phyloP scores from a whole-genome alignment of 2,329 filamentous ascomycete species.

The Colletotrichum shisoi region DNA sequence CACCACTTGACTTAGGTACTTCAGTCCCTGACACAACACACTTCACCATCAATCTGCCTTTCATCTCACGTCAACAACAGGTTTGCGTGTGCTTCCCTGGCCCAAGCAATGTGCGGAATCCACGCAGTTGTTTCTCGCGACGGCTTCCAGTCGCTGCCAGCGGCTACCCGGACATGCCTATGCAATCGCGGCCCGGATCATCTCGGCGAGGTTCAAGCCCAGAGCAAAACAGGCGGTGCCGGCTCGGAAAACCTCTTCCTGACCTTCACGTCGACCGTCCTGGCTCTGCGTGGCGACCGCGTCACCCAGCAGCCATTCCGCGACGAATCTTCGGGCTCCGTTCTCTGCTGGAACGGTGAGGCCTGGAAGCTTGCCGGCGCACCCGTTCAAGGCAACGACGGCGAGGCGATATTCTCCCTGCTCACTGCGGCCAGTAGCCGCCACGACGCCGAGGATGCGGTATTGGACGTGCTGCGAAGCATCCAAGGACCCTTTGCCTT shows the following conservation, averaged over 20 bases:
- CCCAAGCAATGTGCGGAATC: conserved; percentile 67
- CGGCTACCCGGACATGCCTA: conserved; percentile 56
- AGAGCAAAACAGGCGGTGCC: conserved; percentile 44
- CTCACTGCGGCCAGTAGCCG: conserved; percentile 58
- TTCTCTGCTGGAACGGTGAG: conserved; percentile 97
- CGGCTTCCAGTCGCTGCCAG: conserved; percentile 46
- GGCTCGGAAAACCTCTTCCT: conserved; percentile 54
- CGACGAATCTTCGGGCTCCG: conserved; percentile 63
- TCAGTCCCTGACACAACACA: no score
- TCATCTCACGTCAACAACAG: no score
- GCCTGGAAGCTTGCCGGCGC: conserved; percentile 77
- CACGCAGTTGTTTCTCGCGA: conserved; percentile 58
- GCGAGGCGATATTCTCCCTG: conserved; percentile 69
- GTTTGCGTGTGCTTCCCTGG: no score
- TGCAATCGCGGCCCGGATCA: conserved; percentile 68
- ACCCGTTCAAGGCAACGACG: conserved; percentile 78
- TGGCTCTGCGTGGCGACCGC: conserved; percentile 82
- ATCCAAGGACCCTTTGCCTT: conserved; percentile 90
- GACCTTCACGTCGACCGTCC: conserved; percentile 80
- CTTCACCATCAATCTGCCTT: no score
- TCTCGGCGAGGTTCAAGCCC: conserved; percentile 52
- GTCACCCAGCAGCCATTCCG: conserved; percentile 77
- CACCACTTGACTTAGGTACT: no score
- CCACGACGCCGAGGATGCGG: conserved; percentile 45
- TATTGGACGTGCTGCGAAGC: conserved; percentile 63